phyloP scores from a whole-genome alignment of 306 rosid genomes.

The Casuarina cunninghamiana region DNA sequence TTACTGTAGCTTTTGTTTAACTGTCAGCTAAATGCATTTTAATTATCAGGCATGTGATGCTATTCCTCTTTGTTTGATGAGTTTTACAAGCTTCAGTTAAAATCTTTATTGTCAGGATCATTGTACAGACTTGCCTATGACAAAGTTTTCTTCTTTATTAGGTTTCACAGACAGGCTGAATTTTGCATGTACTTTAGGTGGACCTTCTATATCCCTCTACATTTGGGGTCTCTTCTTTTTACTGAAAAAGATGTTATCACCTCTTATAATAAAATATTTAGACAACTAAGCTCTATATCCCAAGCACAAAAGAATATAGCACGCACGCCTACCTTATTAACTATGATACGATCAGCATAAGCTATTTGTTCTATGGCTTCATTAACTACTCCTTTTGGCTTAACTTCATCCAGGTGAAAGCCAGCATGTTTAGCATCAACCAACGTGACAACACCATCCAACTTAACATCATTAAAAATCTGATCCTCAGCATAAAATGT shows the following conservation, averaged over 20 bases:
- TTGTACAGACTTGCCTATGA: not conserved
- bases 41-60: too few relatives aligned
- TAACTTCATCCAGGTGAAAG: constrained; percentile 82
- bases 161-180: not conserved
- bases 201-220: not conserved
- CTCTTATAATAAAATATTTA: constrained; percentile 4
- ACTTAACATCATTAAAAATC: constrained; percentile 78
- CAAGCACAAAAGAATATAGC: not conserved
- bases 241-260: not conserved
- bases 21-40: too few relatives aligned
- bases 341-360: constrained; percentile 90
- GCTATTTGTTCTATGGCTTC: constrained; percentile 96
- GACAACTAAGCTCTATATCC: not conserved
- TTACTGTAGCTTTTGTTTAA: too few relatives aligned
- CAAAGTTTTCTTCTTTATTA: not conserved
- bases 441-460: constrained; percentile 96
- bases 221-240: not conserved
- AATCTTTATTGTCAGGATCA: not conserved
- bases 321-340: constrained; percentile 68
- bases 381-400: constrained; percentile 83
- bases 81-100: not conserved
- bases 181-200: not conserved
- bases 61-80: too few relatives aligned
- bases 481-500: constrained; percentile 91
- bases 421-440: constrained; percentile 90